A percentile compares a stretch with the other conserved stretches of the same genome.
Evolutionary conservation across 2,329 filamentous ascomycete genomes (phyloP).

Genomic region (Venturia carpophila): DNA sequence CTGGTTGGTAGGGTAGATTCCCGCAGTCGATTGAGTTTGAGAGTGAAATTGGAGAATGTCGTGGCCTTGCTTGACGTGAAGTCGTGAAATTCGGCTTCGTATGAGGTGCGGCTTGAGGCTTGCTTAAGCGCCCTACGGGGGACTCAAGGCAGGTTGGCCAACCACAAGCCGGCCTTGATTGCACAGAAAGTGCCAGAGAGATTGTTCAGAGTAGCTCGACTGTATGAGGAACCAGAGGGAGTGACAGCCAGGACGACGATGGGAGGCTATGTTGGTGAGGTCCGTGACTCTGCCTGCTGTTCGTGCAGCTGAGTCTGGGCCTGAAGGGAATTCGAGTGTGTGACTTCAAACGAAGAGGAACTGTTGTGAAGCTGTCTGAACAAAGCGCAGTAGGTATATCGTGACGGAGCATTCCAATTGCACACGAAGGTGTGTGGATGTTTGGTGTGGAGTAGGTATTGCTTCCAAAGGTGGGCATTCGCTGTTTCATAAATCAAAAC

Average conservation of each 20-base stretch:
- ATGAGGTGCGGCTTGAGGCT: neutral
- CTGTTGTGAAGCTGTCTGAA: neutral
- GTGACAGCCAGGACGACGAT: neutral
- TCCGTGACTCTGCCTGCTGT: slow-evolving; percentile 1
- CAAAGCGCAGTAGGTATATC: neutral
- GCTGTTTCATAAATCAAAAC: neutral
- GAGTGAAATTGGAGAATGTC: neutral
- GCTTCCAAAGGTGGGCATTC: neutral
- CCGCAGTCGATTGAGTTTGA: neutral
- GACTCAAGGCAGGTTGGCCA: slow-evolving; percentile 2
- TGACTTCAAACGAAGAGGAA: neutral
- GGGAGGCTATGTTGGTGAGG: neutral
- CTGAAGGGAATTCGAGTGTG: neutral
- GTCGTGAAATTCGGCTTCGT: neutral
- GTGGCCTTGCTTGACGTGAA: neutral
- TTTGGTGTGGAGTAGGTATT: neutral
- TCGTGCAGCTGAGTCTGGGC: neutral
- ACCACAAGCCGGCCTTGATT: neutral
- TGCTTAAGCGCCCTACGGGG: slow-evolving; percentile 11
- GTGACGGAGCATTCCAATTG: neutral
- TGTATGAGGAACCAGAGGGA: neutral
- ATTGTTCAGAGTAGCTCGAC: neutral
- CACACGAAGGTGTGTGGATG: neutral
- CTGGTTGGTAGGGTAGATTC: neutral
- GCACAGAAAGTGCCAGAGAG: neutral